phyloP scores from a whole-genome alignment of 2,329 filamentous ascomycete genomes.

The Alternaria arborescens region DNA sequence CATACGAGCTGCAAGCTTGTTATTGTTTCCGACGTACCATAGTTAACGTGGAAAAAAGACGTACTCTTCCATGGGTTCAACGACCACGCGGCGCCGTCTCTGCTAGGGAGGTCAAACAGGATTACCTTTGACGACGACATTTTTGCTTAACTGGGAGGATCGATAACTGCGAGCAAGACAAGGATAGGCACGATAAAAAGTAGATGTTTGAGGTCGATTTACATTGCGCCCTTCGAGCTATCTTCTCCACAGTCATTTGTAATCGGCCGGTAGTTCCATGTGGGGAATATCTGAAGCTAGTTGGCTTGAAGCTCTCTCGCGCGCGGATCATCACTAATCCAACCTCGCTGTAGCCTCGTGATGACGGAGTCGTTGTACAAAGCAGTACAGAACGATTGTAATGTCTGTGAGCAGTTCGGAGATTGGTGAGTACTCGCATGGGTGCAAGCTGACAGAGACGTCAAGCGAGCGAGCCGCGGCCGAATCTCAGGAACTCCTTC shows the following conservation, averaged over 20 bases:
- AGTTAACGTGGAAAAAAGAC: slow-evolving; percentile 9
- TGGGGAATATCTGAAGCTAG: slow-evolving; percentile 1
- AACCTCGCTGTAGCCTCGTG: neutral
- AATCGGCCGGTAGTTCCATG: slow-evolving; percentile 3
- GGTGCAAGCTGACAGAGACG: neutral
- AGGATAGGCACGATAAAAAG: neutral
- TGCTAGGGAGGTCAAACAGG: slow-evolving; percentile 71
- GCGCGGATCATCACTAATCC: neutral
- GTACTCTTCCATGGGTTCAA: slow-evolving; percentile 76
- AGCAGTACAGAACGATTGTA: neutral
- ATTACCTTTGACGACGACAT: slow-evolving; percentile 54
- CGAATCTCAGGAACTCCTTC: neutral
- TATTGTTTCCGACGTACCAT: neutral
- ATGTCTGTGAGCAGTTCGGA: neutral
- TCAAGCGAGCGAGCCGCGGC: neutral
- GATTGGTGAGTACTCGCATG: neutral
- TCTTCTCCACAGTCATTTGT: slow-evolving; percentile 10
- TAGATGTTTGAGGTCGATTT: neutral
- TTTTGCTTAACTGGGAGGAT: neutral
- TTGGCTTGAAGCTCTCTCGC: slow-evolving; percentile 1
- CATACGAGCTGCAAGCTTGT: slow-evolving; percentile 63
- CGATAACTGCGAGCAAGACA: neutral
- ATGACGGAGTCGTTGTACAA: neutral
- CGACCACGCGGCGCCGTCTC: slow-evolving; percentile 65
- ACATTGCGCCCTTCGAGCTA: neutral